Base-by-base conservation (phyloP, 2,329 filamentous ascomycete genomes). In the Sclerotinia nivalis region DNA sequence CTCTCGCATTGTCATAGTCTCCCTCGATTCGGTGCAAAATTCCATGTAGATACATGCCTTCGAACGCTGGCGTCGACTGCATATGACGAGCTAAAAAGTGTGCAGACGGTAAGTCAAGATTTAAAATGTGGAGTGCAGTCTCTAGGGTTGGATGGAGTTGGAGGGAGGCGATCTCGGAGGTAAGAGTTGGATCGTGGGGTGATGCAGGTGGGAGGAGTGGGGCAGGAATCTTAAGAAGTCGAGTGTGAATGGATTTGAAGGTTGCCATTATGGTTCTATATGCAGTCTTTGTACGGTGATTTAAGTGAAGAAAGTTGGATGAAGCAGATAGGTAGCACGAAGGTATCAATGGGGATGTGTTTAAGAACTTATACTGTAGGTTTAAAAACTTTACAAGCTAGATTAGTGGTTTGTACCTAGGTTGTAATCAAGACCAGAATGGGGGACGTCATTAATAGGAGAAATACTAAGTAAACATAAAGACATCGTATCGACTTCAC, bases 51-150 rank as follows among this genome's bases (percentile, higher is more conserved):
- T 83, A 81, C 84, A 86, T 86, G 22, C 81, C 82, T 71, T 86
- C 84, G 54, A 79, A 79, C 0, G 82, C 82, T 0, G 84, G 84
- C 20, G 80, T 75, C 12, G 81, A 80, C 75, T 85, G 81, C 83
- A 85, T 85, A 72, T 86, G 83, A 1, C 84, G 80, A 34, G 84
- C 79, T 1, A 86, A 79, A 75, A 86, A 86, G 75, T 87, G 84
- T 0, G 84, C 84, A 28, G 78, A 80, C 6, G 83, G 78, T 0
- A 86, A 78, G 74, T 86, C 84, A 71, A 78, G 77, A 74, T 86
- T 86, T 43, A 85, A 77, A 67, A 86, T 79, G 75, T 86, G 85
- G 5, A 86, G 79, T 0, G 82, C 77, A 13, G 83, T 78, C 79
- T 86, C 84, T 50, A 86, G 77, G 20, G 81, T 80, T 10, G 84